A percentile compares a stretch with the other conserved stretches of the same genome.
phyloP scores from a whole-genome alignment of 2,329 filamentous ascomycete genomes.

The Nigrospora oryzae region DNA sequence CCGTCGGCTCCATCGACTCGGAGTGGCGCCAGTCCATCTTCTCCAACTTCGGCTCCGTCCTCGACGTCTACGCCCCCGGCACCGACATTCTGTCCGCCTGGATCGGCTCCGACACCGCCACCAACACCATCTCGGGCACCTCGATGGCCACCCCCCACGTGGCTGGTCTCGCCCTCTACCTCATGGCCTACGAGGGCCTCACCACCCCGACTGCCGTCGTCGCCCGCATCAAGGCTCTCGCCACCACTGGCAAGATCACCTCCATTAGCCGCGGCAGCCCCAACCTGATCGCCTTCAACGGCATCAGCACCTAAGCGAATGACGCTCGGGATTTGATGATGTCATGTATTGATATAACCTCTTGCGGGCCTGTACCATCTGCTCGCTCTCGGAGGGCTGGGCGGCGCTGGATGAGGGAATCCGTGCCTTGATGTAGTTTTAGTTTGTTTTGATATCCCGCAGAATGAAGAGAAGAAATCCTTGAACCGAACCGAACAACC shows the following conservation, averaged over 20 bases:
- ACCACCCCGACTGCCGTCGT: constrained; percentile 24
- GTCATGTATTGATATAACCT: no score
- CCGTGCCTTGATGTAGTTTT: no score
- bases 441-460: no score
- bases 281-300: constrained; percentile 4
- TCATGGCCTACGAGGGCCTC: constrained; percentile 35
- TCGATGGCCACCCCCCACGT: constrained; percentile 56
- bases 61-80: constrained; percentile 37
- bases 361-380: no score
- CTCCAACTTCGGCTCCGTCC: constrained; percentile 38
- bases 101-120: constrained; percentile 28
- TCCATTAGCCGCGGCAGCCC: constrained; percentile 2
- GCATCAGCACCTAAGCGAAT: background rate
- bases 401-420: no score
- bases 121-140: constrained; percentile 43
- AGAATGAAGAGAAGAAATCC: no score
- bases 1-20: constrained; percentile 39
- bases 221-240: constrained; percentile 8
- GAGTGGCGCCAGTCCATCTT: constrained; percentile 30
- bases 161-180: constrained; percentile 50
- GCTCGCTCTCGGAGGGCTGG: no score
- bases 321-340: no score
- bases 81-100: constrained; percentile 30
- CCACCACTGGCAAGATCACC: constrained; percentile 1
- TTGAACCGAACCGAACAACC: no score